These are phyloP conservation scores for Xylaria bambusicola DNA, from an alignment of 495 filamentous ascomycete genomes.

Conservation along the genomic window DNA sequence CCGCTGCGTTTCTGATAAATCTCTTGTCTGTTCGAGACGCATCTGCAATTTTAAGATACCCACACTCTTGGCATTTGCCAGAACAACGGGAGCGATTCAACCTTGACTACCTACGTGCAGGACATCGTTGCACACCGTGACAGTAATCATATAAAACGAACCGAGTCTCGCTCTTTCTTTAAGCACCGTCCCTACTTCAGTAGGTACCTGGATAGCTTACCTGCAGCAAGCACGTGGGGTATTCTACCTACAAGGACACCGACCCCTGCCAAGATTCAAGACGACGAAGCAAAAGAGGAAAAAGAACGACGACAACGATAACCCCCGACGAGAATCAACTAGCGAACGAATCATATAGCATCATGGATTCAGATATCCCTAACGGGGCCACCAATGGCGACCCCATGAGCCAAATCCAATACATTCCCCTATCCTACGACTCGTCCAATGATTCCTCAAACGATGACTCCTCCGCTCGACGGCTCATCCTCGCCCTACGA, in stretches of 20 bases:
- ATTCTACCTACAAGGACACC: background rate
- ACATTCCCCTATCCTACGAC: conserved; percentile 75
- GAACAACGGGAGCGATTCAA: background rate
- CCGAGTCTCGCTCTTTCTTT: no score
- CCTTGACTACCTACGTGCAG: background rate
- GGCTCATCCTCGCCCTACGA: conserved; percentile 74
- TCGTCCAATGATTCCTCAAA: conserved; percentile 70
- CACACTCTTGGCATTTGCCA: conserved; percentile 10
- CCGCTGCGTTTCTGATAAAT: conserved; percentile 3
- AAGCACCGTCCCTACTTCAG: background rate
- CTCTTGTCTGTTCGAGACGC: background rate
- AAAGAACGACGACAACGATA: background rate
- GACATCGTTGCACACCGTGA: background rate
- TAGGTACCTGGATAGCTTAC: background rate
- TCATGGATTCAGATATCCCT: conserved; percentile 24
- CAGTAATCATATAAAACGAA: background rate
- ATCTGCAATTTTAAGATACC: conserved; percentile 15
- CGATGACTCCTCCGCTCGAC: conserved; percentile 72
- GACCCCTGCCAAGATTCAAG: background rate
- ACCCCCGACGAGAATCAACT: background rate
- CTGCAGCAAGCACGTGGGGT: background rate
- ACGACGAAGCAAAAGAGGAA: background rate
- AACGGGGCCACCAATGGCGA: conserved; percentile 25
- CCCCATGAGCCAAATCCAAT: conserved; percentile 39
- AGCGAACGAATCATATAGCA: conserved; percentile 3